Evolutionary conservation across 2,329 filamentous ascomycete species (phyloP), one percentile per base, ranked within the genome.

Genomic region (Botryotinia convoluta): DNA sequence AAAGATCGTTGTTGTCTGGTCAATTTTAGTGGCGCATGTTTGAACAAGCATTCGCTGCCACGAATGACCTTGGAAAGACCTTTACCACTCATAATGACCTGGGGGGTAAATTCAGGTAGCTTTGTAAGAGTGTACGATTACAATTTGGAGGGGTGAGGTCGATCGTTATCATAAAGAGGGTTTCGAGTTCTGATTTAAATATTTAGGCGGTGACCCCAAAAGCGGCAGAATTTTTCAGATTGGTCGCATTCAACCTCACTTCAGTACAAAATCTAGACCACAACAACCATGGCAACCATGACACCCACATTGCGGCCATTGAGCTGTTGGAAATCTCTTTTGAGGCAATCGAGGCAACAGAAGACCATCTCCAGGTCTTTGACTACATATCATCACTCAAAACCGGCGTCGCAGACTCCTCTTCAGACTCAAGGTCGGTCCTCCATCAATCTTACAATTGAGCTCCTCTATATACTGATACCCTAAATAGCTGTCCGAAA

Each of bases 261-360:
- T 60, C 60, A 39, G 22, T 42, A 44, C 68, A 70, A 42, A 68
- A 42, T 72, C 42, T 51, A 44, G 63, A 48, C 51, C 54, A 57
- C 71, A 73, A 72, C 67, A 74, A 77, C 54, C 45, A 80, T 81
- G 79, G 77, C 80, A 37, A 78, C 77, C 32, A 73, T 75, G 76
- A 78, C 74, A 60, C 79, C 79, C 72, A 83, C 86, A 64, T 81
- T 86, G 83, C 90, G 92, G 88, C 91, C 92, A 75, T 83, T 93
- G 80, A 88, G 89, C 86, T 91, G 89, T 83, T 89, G 93, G 81
- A 93, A 92, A 83, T 85, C 88, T 44, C 84, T 89, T 54, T 80
- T 93, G 78, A 86, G 90, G 76, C 86, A 88, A 80, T 83, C 87
- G 64, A 85, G 89, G 75, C 86, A 86, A 75, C 86, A 88, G 73